Percentiles rank a stretch among this genome's conserved stretches.
Evolutionary conservation across 345 rosid genomes (phyloP).

Genomic region (Eucalyptus sp.): DNA sequence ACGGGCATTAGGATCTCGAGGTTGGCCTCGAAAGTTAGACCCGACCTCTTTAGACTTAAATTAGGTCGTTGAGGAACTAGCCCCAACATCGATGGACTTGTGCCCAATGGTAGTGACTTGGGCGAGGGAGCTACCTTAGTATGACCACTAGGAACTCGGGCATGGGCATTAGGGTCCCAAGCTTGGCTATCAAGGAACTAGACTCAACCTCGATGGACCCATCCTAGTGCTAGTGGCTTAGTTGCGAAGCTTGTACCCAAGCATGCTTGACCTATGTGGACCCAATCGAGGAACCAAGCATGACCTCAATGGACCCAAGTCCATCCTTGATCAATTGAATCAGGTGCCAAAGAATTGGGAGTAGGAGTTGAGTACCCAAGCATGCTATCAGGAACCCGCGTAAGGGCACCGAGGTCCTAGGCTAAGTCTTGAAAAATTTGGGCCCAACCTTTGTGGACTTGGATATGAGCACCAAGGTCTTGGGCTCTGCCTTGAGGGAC

Average conservation of each 20-base stretch:
- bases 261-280: background rate
- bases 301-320: background rate
- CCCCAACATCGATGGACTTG: background rate
- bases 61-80: background rate
- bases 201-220: background rate
- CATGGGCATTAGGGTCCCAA: background rate
- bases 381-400: rapidly evolving
- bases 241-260: background rate
- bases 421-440: background rate
- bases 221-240: background rate
- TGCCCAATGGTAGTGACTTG: background rate
- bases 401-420: background rate
- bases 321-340: background rate
- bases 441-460: background rate
- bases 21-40: rapidly evolving
- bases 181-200: background rate
- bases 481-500: background rate
- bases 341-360: background rate
- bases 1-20: background rate
- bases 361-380: background rate
- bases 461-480: background rate
- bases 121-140: background rate
- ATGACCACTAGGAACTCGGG: background rate
- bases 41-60: background rate
- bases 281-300: background rate